Evolutionary conservation across 164 flowering plant species (phyloP), one percentile per base, ranked within the genome.

Genomic region (Tetrastigma voinierianum): DNA sequence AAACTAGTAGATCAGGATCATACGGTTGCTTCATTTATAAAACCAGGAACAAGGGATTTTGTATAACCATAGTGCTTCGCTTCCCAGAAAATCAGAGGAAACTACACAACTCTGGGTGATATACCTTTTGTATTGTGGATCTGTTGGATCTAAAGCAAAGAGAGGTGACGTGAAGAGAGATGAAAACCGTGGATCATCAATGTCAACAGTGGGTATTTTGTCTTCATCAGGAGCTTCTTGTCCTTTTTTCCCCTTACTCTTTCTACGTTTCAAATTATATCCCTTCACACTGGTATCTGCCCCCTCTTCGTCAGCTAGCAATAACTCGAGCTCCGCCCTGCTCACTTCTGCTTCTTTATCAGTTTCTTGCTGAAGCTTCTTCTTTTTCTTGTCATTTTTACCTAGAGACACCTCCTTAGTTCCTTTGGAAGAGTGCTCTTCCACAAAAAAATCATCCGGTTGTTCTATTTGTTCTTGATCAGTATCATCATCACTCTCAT

Each of bases 71-170:
- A 32, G 40, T 32, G 40, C 40, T 25, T 25, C 9, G 15, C 4
- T 14, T 47, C 2, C 11, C n/a, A n/a, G 20, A 18, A 16, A 32
- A 7, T 2, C 11, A 59, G 13, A 16, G 4, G 32, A 49, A 15
- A 18, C 10, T 18, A 59, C 2, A 25, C 14, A 2, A n/a, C 48
- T 40, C 40, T 19, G 12, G 65, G 15, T 44, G 14, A 57, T 84
- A 57, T 84, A 92, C 98, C 98, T 86, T 81, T 86, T 89, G 72
- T 76, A 92, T 46, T 87, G 87, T 17, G 98, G 97, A 73, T 90
- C 96, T 14, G 97, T 92, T 16, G 98, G 98, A 75, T 95, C 98
- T 76, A 87, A 65, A 17, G 96, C 90, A 86, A 78, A 95, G 46
- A 64, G 77, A 63, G 81, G 88, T 40, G 87, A 80, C 2, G 66